Evolutionary conservation across 2,329 filamentous ascomycete species (phyloP).

Genomic region (Sporothrix luriei): DNA sequence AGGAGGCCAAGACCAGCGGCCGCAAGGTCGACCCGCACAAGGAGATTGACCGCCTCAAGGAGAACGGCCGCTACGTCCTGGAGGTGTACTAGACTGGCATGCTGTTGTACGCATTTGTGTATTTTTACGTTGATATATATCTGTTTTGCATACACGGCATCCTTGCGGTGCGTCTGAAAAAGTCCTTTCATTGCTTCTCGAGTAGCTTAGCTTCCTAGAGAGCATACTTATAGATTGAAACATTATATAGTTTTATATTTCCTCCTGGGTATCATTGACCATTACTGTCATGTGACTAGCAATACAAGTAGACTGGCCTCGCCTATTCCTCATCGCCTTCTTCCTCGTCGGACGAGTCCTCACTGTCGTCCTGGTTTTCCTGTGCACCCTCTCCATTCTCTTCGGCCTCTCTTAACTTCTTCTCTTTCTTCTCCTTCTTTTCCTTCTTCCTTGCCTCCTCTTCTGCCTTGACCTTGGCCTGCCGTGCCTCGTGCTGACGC

Average conservation of each 20-base stretch:
- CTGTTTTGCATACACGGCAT: conserved; percentile 11
- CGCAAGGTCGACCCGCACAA: conserved; percentile 84
- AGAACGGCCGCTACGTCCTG: conserved; percentile 88
- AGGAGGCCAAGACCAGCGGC: conserved; percentile 67
- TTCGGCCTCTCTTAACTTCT: background rate
- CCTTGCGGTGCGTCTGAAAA: conserved; percentile 3
- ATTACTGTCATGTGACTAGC: background rate
- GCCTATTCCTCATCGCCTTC: background rate
- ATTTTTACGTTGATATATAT: background rate
- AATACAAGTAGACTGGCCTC: too few relatives aligned
- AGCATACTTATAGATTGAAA: background rate
- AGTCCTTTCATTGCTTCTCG: background rate
- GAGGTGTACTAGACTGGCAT: conserved; percentile 78
- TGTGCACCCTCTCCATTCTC: background rate
- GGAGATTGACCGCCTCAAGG: conserved; percentile 97
- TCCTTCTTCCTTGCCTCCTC: background rate
- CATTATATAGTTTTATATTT: too few relatives aligned
- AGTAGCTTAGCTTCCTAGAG: conserved; percentile 21
- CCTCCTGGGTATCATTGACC: conserved; percentile 4
- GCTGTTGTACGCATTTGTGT: background rate
- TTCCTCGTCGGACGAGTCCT: background rate
- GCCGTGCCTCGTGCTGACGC: background rate
- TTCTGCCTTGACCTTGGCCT: background rate
- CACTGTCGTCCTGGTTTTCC: background rate
- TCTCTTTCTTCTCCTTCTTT: background rate